These are phyloP conservation scores for Neonectria sp. DNA, from an alignment of 2,329 filamentous ascomycete genomes.

Conservation along the genomic window DNA sequence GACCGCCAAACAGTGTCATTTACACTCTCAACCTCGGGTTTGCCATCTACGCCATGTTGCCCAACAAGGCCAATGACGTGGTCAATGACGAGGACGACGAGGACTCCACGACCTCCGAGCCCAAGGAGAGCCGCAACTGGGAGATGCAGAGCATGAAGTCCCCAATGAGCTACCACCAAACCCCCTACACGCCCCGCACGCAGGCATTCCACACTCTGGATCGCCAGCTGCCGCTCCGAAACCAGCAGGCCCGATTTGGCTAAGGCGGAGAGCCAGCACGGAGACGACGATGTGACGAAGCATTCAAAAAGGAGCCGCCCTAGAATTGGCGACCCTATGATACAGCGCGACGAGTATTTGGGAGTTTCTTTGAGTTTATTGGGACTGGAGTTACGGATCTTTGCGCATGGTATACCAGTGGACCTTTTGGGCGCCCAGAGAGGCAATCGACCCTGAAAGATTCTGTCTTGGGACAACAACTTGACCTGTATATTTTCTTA, in stretches of 20 bases:
- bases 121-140: slow-evolving; percentile 64
- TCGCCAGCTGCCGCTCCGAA: slow-evolving; percentile 68
- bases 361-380: slow-evolving; percentile 21
- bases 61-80: slow-evolving; percentile 68
- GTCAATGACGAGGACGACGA: slow-evolving; percentile 61
- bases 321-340: neutral
- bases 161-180: slow-evolving; percentile 48
- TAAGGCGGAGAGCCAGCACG: slow-evolving; percentile 7
- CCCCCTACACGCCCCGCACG: slow-evolving; percentile 76
- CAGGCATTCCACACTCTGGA: slow-evolving; percentile 77
- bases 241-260: slow-evolving; percentile 45
- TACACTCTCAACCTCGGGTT: slow-evolving; percentile 73
- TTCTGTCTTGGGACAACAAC: slow-evolving; percentile 16
- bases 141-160: slow-evolving; percentile 70
- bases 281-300: slow-evolving; percentile 6
- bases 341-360: neutral
- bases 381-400: slow-evolving; percentile 24
- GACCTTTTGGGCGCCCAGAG: slow-evolving; percentile 14
- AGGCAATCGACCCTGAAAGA: slow-evolving; percentile 16
- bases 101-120: slow-evolving; percentile 48
- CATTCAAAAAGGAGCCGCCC: neutral
- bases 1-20: slow-evolving; percentile 62
- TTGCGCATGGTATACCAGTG: slow-evolving; percentile 20
- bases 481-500: slow-evolving; percentile 23
- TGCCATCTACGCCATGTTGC: slow-evolving; percentile 71